Evolutionary conservation across 176 grass and related monocot genomes (phyloP).

Genomic region (Stipa capillata): DNA sequence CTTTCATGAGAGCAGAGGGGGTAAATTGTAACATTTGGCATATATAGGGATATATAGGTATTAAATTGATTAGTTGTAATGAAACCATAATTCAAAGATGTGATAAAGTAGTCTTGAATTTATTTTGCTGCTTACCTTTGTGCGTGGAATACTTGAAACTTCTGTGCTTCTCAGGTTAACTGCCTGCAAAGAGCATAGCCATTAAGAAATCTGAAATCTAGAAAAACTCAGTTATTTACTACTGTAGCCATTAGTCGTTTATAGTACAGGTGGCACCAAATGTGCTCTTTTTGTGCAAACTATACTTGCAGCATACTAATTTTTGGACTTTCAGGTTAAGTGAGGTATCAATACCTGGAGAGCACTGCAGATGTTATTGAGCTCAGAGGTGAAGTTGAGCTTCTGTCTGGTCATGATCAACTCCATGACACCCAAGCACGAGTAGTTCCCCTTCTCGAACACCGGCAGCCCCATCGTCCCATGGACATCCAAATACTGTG

Average conservation of each 20-base stretch:
- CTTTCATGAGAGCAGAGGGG: not conserved
- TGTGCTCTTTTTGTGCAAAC: not conserved
- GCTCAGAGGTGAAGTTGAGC: conserved; percentile 70
- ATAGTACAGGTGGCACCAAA: not conserved
- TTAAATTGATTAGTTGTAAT: not conserved
- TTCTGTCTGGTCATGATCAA: conserved; percentile 78
- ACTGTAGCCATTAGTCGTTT: not conserved
- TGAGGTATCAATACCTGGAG: conserved; percentile 50
- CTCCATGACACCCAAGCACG: conserved; percentile 88
- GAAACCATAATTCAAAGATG: conserved; percentile 16
- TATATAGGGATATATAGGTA: not conserved
- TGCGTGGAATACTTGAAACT: conserved; percentile 47
- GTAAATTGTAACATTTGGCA: not conserved
- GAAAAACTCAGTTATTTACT: not conserved
- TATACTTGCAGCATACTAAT: not conserved
- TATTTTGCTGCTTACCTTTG: conserved; percentile 38
- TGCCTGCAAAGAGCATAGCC: conserved; percentile 50
- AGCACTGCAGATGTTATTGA: conserved; percentile 77
- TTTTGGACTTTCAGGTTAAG: conserved; percentile 25
- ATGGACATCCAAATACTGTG: conserved; percentile 47
- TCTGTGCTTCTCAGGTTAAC: conserved; percentile 80
- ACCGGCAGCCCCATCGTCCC: conserved; percentile 84
- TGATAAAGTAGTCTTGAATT: not conserved
- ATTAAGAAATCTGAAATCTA: not conserved
- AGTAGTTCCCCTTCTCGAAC: conserved; percentile 49